Evolutionary conservation across 1,139 yeast genomes (phyloP).

Genomic region (Geotrichum candidum): DNA sequence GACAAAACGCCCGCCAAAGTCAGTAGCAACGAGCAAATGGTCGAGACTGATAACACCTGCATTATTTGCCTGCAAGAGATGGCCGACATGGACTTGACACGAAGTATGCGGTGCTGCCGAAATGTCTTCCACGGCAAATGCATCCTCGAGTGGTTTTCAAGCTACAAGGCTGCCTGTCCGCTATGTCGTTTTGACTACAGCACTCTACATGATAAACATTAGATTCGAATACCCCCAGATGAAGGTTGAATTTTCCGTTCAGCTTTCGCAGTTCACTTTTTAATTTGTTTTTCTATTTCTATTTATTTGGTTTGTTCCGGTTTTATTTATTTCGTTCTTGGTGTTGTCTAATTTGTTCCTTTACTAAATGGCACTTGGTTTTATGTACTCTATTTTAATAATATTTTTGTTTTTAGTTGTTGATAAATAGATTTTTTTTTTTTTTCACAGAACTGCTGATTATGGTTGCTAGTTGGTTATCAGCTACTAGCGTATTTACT

Average conservation of each 20-base stretch:
- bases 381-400: no score
- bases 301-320: not conserved
- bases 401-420: no score
- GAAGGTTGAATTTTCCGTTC: not conserved
- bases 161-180: slow-evolving; percentile 14
- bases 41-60: slow-evolving; percentile 8
- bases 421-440: no score
- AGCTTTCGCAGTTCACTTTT: not conserved
- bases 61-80: slow-evolving; percentile 10
- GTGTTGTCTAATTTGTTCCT: not conserved
- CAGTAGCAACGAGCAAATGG: not conserved
- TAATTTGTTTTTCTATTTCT: not conserved
- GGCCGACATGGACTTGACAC: slow-evolving; percentile 1
- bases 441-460: no score
- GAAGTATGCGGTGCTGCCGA: slow-evolving; percentile 8
- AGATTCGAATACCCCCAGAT: not conserved
- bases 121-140: slow-evolving; percentile 12
- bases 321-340: not conserved
- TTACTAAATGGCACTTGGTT: not conserved
- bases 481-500: no score
- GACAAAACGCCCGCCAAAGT: not conserved
- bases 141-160: slow-evolving; percentile 11
- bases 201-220: not conserved
- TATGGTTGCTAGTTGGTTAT: no score
- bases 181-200: slow-evolving; percentile 11